Evolutionary conservation across 164 flowering plant genomes (phyloP), one percentile per base, ranked within the genome.

Genomic region (Umbilicus rupestris): DNA sequence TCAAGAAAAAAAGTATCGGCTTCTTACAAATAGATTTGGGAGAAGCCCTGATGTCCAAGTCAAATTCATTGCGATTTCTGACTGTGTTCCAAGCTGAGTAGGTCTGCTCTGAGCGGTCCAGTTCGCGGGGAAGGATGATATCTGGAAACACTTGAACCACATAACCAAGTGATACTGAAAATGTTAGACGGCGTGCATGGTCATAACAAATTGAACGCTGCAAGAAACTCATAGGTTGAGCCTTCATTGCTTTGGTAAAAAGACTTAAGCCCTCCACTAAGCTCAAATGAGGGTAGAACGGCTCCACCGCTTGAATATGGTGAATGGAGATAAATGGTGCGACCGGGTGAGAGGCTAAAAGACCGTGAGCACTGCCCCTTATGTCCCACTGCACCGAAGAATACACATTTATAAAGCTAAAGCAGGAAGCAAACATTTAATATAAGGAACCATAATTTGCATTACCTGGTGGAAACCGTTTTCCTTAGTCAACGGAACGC

Each of bases 401-500:
- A 63, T 3, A n/a, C 26, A 19, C 11, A 42, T 22, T 28, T 26
- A 14, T 28, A 62, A 62, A 17, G 66, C 71, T 52, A 52, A 11
- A 62, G 28, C 19, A n/a, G 19, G 44, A 35, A 19, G 64, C 9
- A 64, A 46, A 47, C 14, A 0, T 12, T n/a, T n/a, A n/a, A 62
- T 1, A 26, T 37, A 11, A 42, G 3, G 28, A 30, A 64, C 17
- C 35, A 45, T 26, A 30, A 29, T 26, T 14, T 26, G 3, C 39
- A n/a, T n/a, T 55, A 83, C 90, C 85, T 85, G 90, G 71, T 85
- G 90, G 69, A 84, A 85, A 12, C 90, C 87, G 42, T 26, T 75
- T 65, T 85, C 90, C 63, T 77, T 76, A 7, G 83, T 77, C 39
- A 85, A 70, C 31, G 90, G 87, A 63, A 85, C 66, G 2, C 90